Conservation (phyloP, 2,329 filamentous ascomycete genomes). For the Shiraia bambusicola region DNA sequence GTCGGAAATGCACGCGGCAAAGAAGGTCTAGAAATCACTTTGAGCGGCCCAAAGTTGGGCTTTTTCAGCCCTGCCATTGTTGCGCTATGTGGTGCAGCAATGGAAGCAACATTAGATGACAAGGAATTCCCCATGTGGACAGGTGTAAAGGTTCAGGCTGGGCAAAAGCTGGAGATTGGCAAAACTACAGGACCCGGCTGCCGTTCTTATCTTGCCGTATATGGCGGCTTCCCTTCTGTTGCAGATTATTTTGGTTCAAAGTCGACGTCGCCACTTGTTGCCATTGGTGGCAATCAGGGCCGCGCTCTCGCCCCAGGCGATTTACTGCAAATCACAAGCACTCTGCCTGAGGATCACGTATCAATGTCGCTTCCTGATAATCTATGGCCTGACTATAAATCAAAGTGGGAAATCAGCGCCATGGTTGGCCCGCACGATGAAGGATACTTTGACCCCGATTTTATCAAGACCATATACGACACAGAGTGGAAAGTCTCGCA, state of each 20-base stretch:
- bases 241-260: constrained; percentile 62
- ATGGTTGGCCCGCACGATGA: constrained; percentile 61
- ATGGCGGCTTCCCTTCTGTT: constrained; percentile 56
- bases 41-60: constrained; percentile 59
- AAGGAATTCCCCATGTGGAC: constrained; percentile 57
- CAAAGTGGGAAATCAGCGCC: constrained; percentile 55
- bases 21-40: constrained; percentile 62
- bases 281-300: constrained; percentile 62
- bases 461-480: constrained; percentile 59
- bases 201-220: constrained; percentile 60
- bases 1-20: constrained; percentile 56
- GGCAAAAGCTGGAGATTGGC: constrained; percentile 58
- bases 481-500: constrained; percentile 63
- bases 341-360: constrained; percentile 38
- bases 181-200: constrained; percentile 56
- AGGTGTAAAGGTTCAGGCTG: constrained; percentile 52
- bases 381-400: constrained; percentile 53
- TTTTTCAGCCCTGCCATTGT: constrained; percentile 59
- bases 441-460: constrained; percentile 54
- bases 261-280: constrained; percentile 59
- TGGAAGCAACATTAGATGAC: constrained; percentile 56
- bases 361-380: constrained; percentile 45
- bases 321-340: constrained; percentile 50
- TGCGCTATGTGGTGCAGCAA: constrained; percentile 58
- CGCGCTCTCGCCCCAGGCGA: constrained; percentile 58